A percentile compares a stretch with the other conserved stretches of the same genome.
These are phyloP conservation scores for Corchorus capsularis DNA, from an alignment of 345 rosid genomes.

Conservation along the genomic window DNA sequence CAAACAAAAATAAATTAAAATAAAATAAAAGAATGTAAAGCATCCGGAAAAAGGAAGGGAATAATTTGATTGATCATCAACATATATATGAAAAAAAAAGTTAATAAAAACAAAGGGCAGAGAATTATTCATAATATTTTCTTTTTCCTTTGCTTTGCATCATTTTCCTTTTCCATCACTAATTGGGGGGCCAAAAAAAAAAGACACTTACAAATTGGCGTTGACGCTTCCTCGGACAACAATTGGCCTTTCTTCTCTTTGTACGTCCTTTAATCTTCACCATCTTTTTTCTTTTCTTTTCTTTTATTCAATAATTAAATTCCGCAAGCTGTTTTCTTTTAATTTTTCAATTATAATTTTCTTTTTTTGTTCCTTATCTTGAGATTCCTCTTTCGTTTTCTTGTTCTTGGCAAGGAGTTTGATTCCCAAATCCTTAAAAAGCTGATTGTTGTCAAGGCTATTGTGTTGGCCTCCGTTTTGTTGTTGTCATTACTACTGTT, in stretches of 20 bases:
- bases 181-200: background rate
- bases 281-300: background rate
- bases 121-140: no score
- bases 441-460: background rate
- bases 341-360: background rate
- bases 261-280: background rate
- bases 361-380: background rate
- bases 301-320: background rate
- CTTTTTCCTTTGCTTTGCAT: conserved; percentile 7
- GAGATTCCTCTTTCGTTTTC: background rate
- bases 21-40: conserved; percentile 3
- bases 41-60: conserved; percentile 29
- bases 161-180: conserved; percentile 22
- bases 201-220: conserved; percentile 30
- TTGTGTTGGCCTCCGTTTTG: background rate
- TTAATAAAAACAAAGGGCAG: no score
- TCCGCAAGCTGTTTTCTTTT: background rate
- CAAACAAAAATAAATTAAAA: background rate
- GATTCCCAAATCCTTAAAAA: conserved; percentile 9
- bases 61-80: conserved; percentile 23
- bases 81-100: conserved; percentile 23
- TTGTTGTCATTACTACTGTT: background rate
- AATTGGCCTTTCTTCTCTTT: background rate
- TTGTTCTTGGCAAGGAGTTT: background rate
- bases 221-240: conserved; percentile 35